Conservation (phyloP, 106 monocot species). For the Allium cepa region DNA sequence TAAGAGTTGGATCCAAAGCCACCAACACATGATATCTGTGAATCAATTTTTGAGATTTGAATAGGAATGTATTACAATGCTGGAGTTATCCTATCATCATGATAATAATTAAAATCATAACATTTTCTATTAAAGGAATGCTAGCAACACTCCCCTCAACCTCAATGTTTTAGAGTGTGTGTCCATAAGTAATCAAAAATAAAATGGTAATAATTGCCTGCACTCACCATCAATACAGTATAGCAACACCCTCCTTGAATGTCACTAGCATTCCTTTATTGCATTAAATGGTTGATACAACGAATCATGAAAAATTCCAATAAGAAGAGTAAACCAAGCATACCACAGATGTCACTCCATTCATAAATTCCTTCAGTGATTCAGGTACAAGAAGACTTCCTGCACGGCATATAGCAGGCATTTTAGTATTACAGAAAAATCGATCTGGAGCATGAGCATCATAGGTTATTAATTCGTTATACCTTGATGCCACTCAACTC, state of each 20-base stretch:
- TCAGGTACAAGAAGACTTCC: conserved; percentile 90
- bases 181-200: too few species aligned
- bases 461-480: not conserved
- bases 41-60: not conserved
- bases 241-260: too few species aligned
- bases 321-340: conserved; percentile 2
- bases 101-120: too few species aligned
- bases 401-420: conserved; percentile 6
- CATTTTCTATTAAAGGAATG: too few species aligned
- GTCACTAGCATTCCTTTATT: too few species aligned
- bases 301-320: not conserved
- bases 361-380: conserved; percentile 68
- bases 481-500: conserved; percentile 93
- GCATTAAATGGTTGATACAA: not conserved
- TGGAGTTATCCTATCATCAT: not conserved
- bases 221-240: not conserved
- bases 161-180: too few species aligned
- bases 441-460: too few species aligned
- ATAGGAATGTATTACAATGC: not conserved
- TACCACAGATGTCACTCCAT: conserved; percentile 84
- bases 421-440: too few species aligned
- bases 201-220: too few species aligned
- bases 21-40: conserved; percentile 94
- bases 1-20: conserved; percentile 96
- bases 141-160: too few species aligned